Evolutionary conservation across 495 filamentous ascomycete genomes (phyloP).

Genomic region (Haplographium delicatum): DNA sequence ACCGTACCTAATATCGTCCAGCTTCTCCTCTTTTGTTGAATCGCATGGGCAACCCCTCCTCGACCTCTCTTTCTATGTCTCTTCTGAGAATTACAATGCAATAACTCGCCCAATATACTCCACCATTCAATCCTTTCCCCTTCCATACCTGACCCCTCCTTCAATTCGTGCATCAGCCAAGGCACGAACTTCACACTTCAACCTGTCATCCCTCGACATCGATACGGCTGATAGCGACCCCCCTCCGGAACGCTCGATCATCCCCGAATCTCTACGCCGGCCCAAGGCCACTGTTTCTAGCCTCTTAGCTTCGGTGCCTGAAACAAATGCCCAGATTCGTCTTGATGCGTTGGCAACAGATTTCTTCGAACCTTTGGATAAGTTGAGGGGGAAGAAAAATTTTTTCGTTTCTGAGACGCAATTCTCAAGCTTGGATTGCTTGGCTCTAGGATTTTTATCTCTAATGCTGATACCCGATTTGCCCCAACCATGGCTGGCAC

Average conservation of each 20-base stretch:
- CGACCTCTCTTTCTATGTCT: slow-evolving; percentile 82
- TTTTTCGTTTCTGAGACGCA: slow-evolving; percentile 40
- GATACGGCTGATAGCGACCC: slow-evolving; percentile 32
- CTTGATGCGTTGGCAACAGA: slow-evolving; percentile 63
- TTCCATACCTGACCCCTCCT: slow-evolving; percentile 73
- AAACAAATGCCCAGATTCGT: slow-evolving; percentile 54
- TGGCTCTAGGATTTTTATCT: slow-evolving; percentile 71
- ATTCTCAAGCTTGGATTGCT: slow-evolving; percentile 66
- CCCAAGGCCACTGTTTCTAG: slow-evolving; percentile 28
- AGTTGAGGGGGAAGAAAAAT: slow-evolving; percentile 48
- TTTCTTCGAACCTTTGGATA: slow-evolving; percentile 63
- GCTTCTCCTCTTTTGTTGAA: slow-evolving; percentile 53
- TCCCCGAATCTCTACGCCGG: slow-evolving; percentile 26
- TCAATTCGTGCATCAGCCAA: slow-evolving; percentile 61
- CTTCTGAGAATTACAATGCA: slow-evolving; percentile 72
- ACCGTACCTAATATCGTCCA: not conserved
- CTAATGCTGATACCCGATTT: slow-evolving; percentile 66
- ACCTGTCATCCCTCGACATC: slow-evolving; percentile 61
- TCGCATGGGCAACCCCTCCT: slow-evolving; percentile 61
- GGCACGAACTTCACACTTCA: slow-evolving; percentile 65
- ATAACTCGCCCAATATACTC: slow-evolving; percentile 72
- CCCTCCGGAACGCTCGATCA: slow-evolving; percentile 18
- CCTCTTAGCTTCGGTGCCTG: slow-evolving; percentile 35
- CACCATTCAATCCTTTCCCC: slow-evolving; percentile 71
- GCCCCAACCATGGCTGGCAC: slow-evolving; percentile 65